Evolutionary conservation across 768 basidiomycete species (phyloP).

Genomic region (Psilocybe subaeruginosa): DNA sequence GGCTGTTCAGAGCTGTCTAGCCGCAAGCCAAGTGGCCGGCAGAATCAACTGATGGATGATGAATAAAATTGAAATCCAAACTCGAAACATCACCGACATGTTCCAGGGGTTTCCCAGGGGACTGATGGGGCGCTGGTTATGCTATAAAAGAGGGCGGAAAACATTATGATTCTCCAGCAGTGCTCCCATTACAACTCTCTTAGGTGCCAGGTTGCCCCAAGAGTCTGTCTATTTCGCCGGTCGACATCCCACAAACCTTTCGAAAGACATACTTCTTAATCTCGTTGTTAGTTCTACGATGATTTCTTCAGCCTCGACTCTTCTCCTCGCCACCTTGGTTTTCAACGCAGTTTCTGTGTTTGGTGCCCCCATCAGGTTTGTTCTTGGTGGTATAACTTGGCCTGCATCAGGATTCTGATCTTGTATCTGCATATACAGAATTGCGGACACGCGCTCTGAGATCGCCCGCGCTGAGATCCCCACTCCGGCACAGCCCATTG

Average conservation of each 20-base stretch:
- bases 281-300: conserved; percentile 36
- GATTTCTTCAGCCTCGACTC: conserved; percentile 40
- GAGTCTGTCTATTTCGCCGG: conserved; percentile 44
- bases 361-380: conserved; percentile 43
- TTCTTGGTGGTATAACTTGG: background rate
- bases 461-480: conserved; percentile 26
- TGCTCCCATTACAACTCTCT: conserved; percentile 44
- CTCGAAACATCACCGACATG: conserved; percentile 1
- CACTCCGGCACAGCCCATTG: conserved; percentile 23
- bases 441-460: conserved; percentile 27
- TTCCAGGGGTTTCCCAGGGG: conserved; percentile 30
- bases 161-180: conserved; percentile 39
- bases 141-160: conserved; percentile 34
- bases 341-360: conserved; percentile 38
- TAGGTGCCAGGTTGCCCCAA: conserved; percentile 50
- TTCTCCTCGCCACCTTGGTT: conserved; percentile 41
- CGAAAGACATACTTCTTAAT: conserved; percentile 30
- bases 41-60: conserved; percentile 24
- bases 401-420: background rate
- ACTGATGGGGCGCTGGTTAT: conserved; percentile 16
- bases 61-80: conserved; percentile 9
- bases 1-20: too few relatives aligned
- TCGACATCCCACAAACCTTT: conserved; percentile 38
- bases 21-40: background rate
- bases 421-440: conserved; percentile 21